Evolutionary conservation across 768 basidiomycete species (phyloP).

Genomic region (Chalciporus chontae): DNA sequence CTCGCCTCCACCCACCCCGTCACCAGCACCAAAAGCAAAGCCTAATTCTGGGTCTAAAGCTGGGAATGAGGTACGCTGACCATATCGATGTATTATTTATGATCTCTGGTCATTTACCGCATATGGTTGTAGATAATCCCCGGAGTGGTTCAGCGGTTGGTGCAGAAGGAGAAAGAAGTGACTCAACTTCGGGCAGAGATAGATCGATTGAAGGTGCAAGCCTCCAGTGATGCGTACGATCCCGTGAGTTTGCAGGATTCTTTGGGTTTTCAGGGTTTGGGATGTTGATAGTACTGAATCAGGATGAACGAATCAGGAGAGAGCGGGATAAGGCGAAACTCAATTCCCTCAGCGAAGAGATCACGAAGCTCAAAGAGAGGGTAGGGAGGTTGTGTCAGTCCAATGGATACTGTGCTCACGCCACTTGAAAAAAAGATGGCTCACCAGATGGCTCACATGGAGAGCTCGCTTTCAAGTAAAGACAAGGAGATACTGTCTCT

Average conservation of each 20-base stretch:
- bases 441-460: constrained; percentile 59
- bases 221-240: constrained; percentile 54
- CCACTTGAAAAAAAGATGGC: constrained; percentile 39
- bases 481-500: constrained; percentile 75
- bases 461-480: constrained; percentile 43
- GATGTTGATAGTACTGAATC: background rate
- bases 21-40: constrained; percentile 29
- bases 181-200: constrained; percentile 69
- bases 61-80: constrained; percentile 51
- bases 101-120: background rate
- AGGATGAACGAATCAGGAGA: constrained; percentile 73
- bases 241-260: constrained; percentile 41
- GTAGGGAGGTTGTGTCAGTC: constrained; percentile 34
- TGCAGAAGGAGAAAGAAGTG: constrained; percentile 86
- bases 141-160: constrained; percentile 75
- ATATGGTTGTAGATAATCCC: constrained; percentile 47
- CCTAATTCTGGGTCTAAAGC: constrained; percentile 43
- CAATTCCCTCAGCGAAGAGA: constrained; percentile 71
- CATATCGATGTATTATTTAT: background rate
- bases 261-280: background rate
- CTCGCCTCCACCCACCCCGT: background rate
- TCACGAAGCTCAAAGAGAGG: constrained; percentile 64
- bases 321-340: constrained; percentile 75
- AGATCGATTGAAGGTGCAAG: constrained; percentile 56
- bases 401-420: background rate